Base-by-base conservation (phyloP, 768 basidiomycete genomes). In the Lentinula sp. region DNA sequence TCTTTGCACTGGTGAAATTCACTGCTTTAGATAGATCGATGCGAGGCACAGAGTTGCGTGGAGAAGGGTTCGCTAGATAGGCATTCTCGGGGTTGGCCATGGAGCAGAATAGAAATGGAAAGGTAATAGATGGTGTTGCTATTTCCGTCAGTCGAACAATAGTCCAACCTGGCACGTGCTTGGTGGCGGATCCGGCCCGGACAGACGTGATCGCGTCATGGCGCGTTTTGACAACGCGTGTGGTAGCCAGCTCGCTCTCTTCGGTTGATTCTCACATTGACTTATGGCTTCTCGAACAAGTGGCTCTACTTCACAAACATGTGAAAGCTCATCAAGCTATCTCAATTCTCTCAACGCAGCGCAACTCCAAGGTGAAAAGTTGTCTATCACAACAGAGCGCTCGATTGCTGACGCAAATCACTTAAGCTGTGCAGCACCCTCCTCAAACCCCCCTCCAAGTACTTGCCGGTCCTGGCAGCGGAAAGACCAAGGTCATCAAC, bases 391-490 rank as follows among this genome's bases (percentile, higher is more conserved):
- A 49, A 37, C 16, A 15, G 10, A 10, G 5, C 10, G 10, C 13
- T 15, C 35, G 16, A 50, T 18, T 21, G 23, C 40, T 61, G 60
- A 61, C 40, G 35, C 8, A 23, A 21, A 48, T 21, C 56, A 15
- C 37, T 53, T 52, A 57, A 91, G 91, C 91, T 61, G 89, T 91
- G 7, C 75, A 80, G 57, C 85, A 87, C 69, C 74, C 81, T 3
- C 86, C 88, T 10, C 63, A 76, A 18, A 70, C 79, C 45, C 87
- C 91, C 1, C 73, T 92, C 5, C 91, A 94, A 71, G 91, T 94
- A 50, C 76, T 94, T 1, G 91, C 91, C 45, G 91, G 91, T 8
- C 91, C 91, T 13, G 83, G 82, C 1, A 82, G 89, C 66, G 91
- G 89, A 23, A 88, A 88, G 69, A 88, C 87, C 0, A 86, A 82